Conservation (phyloP, 2,329 filamentous ascomycete genomes). For the Plectosphaerella cucumerina region DNA sequence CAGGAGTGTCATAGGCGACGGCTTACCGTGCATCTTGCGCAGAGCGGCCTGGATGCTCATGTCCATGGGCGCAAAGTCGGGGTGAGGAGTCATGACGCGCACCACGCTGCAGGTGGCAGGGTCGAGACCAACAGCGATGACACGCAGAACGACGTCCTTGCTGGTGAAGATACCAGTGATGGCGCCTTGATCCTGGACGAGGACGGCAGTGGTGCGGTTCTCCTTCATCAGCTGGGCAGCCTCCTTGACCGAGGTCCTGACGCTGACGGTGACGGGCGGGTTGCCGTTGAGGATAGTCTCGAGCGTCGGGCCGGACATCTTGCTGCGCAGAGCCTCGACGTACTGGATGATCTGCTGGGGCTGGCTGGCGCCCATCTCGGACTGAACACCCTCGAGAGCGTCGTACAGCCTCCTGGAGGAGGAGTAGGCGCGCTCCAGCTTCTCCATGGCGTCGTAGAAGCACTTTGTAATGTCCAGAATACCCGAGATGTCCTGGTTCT, state of each 20-base stretch:
- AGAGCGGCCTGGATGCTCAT: constrained; percentile 99
- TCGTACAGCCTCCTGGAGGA: constrained; percentile 98
- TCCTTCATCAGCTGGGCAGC: constrained; percentile 97
- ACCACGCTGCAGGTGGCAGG: constrained; percentile 95
- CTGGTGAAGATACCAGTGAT: constrained; percentile 99
- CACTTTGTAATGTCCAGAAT: constrained; percentile 99
- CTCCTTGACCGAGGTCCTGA: constrained; percentile 93
- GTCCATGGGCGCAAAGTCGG: constrained; percentile 96
- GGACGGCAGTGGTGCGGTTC: constrained; percentile 92
- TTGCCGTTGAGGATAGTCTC: constrained; percentile 91
- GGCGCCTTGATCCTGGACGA: constrained; percentile 93
- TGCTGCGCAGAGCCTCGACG: constrained; percentile 87
- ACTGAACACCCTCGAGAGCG: constrained; percentile 95
- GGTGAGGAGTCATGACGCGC: constrained; percentile 97
- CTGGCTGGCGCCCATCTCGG: constrained; percentile 90
- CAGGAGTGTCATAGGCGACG: background rate
- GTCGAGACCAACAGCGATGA: constrained; percentile 94
- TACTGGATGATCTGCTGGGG: constrained; percentile 99
- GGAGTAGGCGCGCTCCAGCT: constrained; percentile 93
- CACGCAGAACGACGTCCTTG: constrained; percentile 96
- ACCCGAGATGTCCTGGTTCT: constrained; percentile 98
- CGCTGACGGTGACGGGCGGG: constrained; percentile 90
- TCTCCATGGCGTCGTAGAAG: constrained; percentile 99
- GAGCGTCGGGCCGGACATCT: constrained; percentile 97
- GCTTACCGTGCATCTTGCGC: constrained; percentile 96